Conservation (phyloP, 257 asterid genomes). For the Petunia secreta region DNA sequence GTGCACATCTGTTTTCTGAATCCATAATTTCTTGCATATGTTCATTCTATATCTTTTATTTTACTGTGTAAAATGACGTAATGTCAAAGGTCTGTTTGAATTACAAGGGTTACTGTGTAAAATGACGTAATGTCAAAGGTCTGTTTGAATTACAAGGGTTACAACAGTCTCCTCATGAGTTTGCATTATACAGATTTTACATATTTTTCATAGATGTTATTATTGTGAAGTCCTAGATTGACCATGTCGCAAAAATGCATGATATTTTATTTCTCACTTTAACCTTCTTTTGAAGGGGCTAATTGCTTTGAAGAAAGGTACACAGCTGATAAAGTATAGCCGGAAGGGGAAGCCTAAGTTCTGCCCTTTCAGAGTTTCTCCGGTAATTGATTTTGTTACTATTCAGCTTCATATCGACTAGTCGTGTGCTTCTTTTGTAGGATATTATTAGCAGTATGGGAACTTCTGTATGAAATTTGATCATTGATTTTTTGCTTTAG, state of each 20-base stretch:
- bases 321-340: slow-evolving; percentile 93
- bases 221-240: not conserved
- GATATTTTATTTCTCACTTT: not conserved
- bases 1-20: too few relatives aligned
- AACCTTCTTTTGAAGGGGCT: slow-evolving; percentile 60
- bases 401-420: not conserved
- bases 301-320: slow-evolving; percentile 87
- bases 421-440: not conserved
- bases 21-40: too few relatives aligned
- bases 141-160: not conserved
- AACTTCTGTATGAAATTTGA: not conserved
- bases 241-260: not conserved
- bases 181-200: not conserved
- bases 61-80: not conserved
- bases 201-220: not conserved
- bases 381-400: slow-evolving; percentile 55
- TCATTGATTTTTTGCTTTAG: not conserved
- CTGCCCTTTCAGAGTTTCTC: slow-evolving; percentile 88
- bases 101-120: not conserved
- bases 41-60: too few relatives aligned
- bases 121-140: not conserved
- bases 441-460: not conserved
- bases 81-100: not conserved
- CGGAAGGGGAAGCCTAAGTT: slow-evolving; percentile 96
- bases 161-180: not conserved